phyloP scores from a whole-genome alignment of 192 early-diverging fungal genomes.

The Chytriomyces sp. region DNA sequence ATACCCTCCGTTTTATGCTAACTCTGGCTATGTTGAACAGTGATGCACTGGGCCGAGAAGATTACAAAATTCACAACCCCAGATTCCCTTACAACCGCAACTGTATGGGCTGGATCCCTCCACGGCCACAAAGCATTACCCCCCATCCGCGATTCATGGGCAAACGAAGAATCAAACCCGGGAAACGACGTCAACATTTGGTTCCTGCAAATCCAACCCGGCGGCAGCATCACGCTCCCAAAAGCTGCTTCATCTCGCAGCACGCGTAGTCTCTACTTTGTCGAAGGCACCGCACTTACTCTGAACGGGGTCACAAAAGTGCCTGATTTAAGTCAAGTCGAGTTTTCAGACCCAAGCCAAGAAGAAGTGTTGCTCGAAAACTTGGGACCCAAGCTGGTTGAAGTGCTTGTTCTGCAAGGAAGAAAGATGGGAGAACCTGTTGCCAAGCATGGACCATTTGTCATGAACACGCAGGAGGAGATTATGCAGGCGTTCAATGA shows the following conservation, averaged over 20 bases:
- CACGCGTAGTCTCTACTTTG: conserved; percentile 30
- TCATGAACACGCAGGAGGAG: conserved; percentile 62
- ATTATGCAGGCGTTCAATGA: conserved; percentile 42
- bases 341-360: conserved; percentile 43
- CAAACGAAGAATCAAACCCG: conserved; percentile 5
- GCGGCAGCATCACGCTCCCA: conserved; percentile 58
- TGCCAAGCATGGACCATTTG: conserved; percentile 64
- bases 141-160: conserved; percentile 18
- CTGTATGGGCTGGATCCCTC: conserved; percentile 85
- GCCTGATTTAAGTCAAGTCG: conserved; percentile 46
- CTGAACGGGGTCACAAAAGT: conserved; percentile 7
- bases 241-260: conserved; percentile 1
- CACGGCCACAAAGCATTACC: conserved; percentile 8
- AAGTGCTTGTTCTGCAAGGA: conserved; percentile 67
- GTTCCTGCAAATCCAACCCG: conserved; percentile 53
- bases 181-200: conserved; percentile 18
- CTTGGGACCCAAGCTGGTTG: conserved; percentile 43
- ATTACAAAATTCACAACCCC: conserved; percentile 65
- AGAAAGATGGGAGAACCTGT: conserved; percentile 60
- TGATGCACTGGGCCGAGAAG: conserved; percentile 37
- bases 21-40: neutral
- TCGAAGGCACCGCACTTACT: conserved; percentile 38
- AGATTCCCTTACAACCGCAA: conserved; percentile 62
- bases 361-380: conserved; percentile 46
- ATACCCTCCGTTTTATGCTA: neutral